Evolutionary conservation across 2,329 filamentous ascomycete species (phyloP), one percentile per base, ranked within the genome.

Genomic region (Aureobasidium sp.): DNA sequence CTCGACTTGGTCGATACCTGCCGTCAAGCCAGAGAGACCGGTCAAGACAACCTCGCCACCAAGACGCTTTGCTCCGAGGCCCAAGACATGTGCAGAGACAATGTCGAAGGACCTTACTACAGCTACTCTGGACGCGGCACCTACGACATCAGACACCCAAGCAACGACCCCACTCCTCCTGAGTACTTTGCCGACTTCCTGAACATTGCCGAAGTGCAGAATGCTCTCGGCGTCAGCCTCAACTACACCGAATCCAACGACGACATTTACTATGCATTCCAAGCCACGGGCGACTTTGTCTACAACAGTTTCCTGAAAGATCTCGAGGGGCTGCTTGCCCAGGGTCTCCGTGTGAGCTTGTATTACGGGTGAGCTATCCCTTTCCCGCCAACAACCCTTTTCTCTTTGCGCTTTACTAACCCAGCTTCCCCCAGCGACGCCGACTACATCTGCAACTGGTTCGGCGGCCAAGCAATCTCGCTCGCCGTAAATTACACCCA

Each of bases 181-280:
- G 75, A 73, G 39, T 84, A 82, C 58, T 88, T 87, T 70, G 67
- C 78, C 22, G 80, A 85, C 42, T 90, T 87, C 71, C 79, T 92
- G 59, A 88, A 88, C 69, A 79, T 81, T 48, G 78, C 79, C 12
- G 66, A 71, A 6, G 78, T 89, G 1, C 82, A 84, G 64, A 70
- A 81, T 22, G 82, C 83, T 1, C 79, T 90, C 25, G 87, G 87
- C 14, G 65, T 59, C 3, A 59, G 49, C 27, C 71, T 87, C 57
- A 87, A 87, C 70, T 87, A 79, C 68, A 83, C 84, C 0, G 71
- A 79, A 53, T 51, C 48, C 1, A 74, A 73, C 22, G 84, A 79
- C 69, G 66, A 68, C 22, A 78, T 87, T 14, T 76, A 79, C 69
- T 78, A 71, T 65, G 77, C 76, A 42, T 82, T 83, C 74, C 78